Evolutionary conservation across 768 basidiomycete species (phyloP).

Genomic region (Phanerochaete sordida): DNA sequence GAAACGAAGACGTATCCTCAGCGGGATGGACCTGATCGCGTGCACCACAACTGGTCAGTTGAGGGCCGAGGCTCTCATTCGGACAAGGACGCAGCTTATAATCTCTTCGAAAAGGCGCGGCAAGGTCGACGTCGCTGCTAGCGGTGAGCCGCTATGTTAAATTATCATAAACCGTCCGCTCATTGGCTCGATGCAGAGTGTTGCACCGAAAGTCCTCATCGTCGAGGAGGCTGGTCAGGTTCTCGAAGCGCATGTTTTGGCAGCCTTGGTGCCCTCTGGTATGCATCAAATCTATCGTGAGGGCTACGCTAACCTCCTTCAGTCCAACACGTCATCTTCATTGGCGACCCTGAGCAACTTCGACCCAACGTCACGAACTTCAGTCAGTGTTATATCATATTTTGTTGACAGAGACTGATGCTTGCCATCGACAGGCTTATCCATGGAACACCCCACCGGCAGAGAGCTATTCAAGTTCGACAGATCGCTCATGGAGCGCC

Average conservation of each 20-base stretch:
- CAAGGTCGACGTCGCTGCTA: conserved; percentile 57
- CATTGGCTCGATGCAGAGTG: conserved; percentile 33
- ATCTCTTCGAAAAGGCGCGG: conserved; percentile 47
- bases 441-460: conserved; percentile 64
- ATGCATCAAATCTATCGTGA: not conserved
- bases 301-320: not conserved
- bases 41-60: conserved; percentile 75
- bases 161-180: not conserved
- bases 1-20: conserved; percentile 54
- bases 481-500: conserved; percentile 73
- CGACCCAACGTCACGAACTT: conserved; percentile 66
- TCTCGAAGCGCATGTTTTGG: conserved; percentile 71
- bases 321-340: conserved; percentile 70
- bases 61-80: not conserved
- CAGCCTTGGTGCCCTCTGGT: conserved; percentile 49
- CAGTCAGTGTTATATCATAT: conserved; percentile 33
- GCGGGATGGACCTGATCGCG: conserved; percentile 58
- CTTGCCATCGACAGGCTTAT: conserved; percentile 39
- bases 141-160: conserved; percentile 33
- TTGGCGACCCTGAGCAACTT: conserved; percentile 79
- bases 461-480: conserved; percentile 39
- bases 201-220: conserved; percentile 58
- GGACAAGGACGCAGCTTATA: not conserved
- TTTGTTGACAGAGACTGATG: not conserved
- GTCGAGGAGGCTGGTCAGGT: conserved; percentile 85